These are phyloP conservation scores for Candida glucosophila DNA, from an alignment of 1,139 yeast genomes.

Conservation along the genomic window DNA sequence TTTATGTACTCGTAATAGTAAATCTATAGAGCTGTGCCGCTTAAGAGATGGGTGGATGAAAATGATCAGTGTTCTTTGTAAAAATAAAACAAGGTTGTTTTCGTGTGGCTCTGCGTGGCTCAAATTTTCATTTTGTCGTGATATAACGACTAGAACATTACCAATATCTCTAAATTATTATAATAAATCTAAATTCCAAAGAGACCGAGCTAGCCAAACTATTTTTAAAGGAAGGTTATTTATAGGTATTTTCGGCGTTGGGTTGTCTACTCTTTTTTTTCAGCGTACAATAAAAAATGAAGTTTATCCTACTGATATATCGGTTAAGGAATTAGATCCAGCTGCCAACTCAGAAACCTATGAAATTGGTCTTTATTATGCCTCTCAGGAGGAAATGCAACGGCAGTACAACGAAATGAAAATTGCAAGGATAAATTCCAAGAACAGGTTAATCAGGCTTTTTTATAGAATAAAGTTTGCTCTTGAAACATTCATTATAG, in stretches of 20 bases:
- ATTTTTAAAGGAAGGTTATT: too few species aligned
- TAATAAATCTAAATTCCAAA: too few species aligned
- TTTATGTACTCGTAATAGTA: too few species aligned
- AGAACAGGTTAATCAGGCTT: slow-evolving; percentile 18
- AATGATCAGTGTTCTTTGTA: too few species aligned
- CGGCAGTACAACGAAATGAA: slow-evolving; percentile 18
- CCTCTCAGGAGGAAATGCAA: slow-evolving; percentile 48
- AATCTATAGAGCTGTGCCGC: too few species aligned
- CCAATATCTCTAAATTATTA: too few species aligned
- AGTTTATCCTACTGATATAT: slow-evolving; percentile 23
- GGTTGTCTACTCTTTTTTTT: slow-evolving; percentile 1
- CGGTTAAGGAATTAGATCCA: slow-evolving; percentile 33
- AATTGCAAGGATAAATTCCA: slow-evolving; percentile 14
- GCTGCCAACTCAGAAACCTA: slow-evolving; percentile 49
- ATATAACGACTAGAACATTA: too few species aligned
- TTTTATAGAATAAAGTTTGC: slow-evolving; percentile 30
- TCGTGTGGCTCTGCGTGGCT: too few species aligned
- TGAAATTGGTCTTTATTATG: slow-evolving; percentile 56
- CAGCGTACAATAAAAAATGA: slow-evolving; percentile 15
- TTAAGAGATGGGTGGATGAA: too few species aligned
- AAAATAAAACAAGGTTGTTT: too few species aligned
- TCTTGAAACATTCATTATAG: slow-evolving; percentile 46
- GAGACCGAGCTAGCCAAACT: too few species aligned
- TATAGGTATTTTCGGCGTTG: slow-evolving; percentile 2
- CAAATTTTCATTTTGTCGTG: too few species aligned